phyloP scores from a whole-genome alignment of 2,329 filamentous ascomycete species.

The Neofusicoccum cordaticola region DNA sequence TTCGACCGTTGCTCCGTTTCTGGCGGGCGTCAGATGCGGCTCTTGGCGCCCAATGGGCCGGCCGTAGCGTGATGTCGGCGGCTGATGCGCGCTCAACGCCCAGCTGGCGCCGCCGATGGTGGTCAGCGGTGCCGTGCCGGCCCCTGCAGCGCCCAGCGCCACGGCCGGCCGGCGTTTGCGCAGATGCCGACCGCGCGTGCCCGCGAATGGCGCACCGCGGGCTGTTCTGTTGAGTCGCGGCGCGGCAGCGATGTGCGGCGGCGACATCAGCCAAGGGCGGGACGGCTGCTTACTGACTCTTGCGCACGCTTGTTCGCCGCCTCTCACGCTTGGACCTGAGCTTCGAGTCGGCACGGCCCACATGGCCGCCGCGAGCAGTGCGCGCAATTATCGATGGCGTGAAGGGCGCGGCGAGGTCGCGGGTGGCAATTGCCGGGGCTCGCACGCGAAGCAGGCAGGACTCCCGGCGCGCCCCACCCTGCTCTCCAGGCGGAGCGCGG shows the following conservation, averaged over 20 bases:
- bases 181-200: background rate
- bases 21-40: background rate
- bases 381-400: slow-evolving; percentile 2
- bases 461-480: background rate
- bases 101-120: background rate
- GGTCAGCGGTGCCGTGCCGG: slow-evolving; percentile 1
- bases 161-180: background rate
- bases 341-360: background rate
- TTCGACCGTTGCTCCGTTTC: slow-evolving; percentile 5
- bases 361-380: background rate
- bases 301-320: background rate
- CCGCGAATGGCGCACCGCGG: background rate
- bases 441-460: background rate
- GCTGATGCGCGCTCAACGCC: background rate
- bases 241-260: background rate
- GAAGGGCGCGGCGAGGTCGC: slow-evolving; percentile 2
- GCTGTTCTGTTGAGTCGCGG: background rate
- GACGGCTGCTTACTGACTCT: slow-evolving; percentile 8
- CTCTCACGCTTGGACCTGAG: background rate
- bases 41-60: slow-evolving; percentile 2
- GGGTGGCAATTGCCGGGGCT: background rate
- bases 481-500: background rate
- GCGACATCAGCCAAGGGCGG: slow-evolving; percentile 3
- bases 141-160: background rate
- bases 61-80: slow-evolving; percentile 11